Percentiles rank a stretch among this genome's conserved stretches.
Conservation (phyloP, 768 basidiomycete genomes). For the Tremella fuciformis region DNA sequence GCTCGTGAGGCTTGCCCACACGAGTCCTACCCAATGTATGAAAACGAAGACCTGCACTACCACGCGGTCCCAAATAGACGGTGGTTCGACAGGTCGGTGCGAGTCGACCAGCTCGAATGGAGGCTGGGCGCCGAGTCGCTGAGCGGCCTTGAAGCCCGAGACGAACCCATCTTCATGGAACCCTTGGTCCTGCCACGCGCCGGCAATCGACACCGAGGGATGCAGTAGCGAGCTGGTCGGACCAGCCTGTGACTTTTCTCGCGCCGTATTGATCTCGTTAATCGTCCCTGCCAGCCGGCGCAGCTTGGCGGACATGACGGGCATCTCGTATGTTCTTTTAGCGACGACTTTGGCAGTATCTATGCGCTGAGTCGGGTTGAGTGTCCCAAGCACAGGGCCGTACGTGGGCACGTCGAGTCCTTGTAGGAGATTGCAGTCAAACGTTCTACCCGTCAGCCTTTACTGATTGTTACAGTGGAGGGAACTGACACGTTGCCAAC, state of each 20-base stretch:
- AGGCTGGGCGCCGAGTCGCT: not conserved
- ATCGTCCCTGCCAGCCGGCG: not conserved
- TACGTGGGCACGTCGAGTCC: not conserved
- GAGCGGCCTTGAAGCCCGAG: not conserved
- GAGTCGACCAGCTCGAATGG: slow-evolving; percentile 5
- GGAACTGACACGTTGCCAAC: not conserved
- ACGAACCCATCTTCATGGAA: slow-evolving; percentile 11
- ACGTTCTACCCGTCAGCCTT: not conserved
- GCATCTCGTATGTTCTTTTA: slow-evolving; percentile 2
- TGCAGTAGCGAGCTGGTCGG: not conserved
- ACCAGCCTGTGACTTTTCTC: not conserved
- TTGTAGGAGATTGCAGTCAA: slow-evolving; percentile 9
- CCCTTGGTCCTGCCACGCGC: slow-evolving; percentile 9
- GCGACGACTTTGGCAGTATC: slow-evolving; percentile 7
- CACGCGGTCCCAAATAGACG: not conserved
- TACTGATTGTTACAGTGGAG: not conserved
- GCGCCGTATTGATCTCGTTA: not conserved
- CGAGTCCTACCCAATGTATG: too few relatives aligned
- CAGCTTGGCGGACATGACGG: not conserved
- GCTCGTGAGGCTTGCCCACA: too few relatives aligned
- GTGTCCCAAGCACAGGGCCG: slow-evolving; percentile 6
- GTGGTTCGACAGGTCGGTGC: not conserved
- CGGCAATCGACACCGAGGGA: not conserved
- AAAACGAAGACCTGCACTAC: not conserved
- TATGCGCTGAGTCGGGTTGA: slow-evolving; percentile 1